phyloP scores from a whole-genome alignment of 2,329 filamentous ascomycete genomes.

The Penicillium sp. region DNA sequence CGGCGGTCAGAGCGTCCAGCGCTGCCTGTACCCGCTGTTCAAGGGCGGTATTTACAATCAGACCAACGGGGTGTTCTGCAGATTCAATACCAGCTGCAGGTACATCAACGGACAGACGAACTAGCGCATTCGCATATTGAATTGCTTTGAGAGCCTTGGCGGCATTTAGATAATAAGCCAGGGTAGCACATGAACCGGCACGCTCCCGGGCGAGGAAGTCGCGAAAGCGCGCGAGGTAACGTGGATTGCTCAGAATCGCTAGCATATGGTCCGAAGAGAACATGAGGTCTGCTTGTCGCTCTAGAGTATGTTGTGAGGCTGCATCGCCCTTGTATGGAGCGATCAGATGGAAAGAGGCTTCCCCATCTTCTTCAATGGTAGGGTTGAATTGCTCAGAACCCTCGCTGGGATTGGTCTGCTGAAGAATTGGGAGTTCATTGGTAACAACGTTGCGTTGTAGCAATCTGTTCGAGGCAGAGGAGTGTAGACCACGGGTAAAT shows the following conservation, averaged over 20 bases:
- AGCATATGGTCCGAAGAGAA: slow-evolving; percentile 65
- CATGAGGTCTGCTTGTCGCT: slow-evolving; percentile 61
- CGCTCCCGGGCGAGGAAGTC: slow-evolving; percentile 61
- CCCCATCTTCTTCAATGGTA: slow-evolving; percentile 23
- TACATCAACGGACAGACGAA: slow-evolving; percentile 53
- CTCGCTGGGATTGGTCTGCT: slow-evolving; percentile 25
- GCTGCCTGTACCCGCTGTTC: slow-evolving; percentile 62
- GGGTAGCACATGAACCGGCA: slow-evolving; percentile 61
- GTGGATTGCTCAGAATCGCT: slow-evolving; percentile 63
- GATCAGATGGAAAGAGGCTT: slow-evolving; percentile 35
- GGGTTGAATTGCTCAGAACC: slow-evolving; percentile 25
- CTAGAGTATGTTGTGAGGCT: slow-evolving; percentile 51
- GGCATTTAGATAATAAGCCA: slow-evolving; percentile 72
- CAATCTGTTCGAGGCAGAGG: slow-evolving; percentile 20
- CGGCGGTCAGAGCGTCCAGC: slow-evolving; percentile 61
- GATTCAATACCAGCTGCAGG: slow-evolving; percentile 58
- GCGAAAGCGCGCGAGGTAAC: slow-evolving; percentile 63
- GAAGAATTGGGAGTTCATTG: slow-evolving; percentile 27
- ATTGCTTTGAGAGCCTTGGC: slow-evolving; percentile 70
- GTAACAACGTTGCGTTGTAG: slow-evolving; percentile 21
- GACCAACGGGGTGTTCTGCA: slow-evolving; percentile 49
- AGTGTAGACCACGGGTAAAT: slow-evolving; percentile 4
- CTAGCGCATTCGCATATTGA: slow-evolving; percentile 67
- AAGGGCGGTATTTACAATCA: slow-evolving; percentile 58
- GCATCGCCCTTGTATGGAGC: slow-evolving; percentile 26